Percentiles rank a stretch among this genome's conserved stretches.
phyloP scores from a whole-genome alignment of 2,329 filamentous ascomycete species.

The Ceratocystis alfenasii region DNA sequence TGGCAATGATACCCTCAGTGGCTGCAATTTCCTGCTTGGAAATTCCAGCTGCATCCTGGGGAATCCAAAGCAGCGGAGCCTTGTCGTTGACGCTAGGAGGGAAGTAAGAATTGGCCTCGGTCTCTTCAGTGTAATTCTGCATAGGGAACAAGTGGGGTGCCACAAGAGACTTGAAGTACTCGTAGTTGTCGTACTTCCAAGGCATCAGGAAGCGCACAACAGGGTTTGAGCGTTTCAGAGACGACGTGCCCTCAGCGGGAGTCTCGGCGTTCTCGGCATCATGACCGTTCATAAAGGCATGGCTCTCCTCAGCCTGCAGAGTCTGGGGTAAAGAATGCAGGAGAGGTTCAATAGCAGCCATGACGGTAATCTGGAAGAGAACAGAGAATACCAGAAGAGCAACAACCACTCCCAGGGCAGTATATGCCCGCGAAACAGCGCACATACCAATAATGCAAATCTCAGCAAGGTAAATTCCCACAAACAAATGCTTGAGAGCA shows the following conservation, averaged over 20 bases:
- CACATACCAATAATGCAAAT: slow-evolving; percentile 75
- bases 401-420: slow-evolving; percentile 63
- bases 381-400: slow-evolving; percentile 63
- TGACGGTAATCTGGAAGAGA: slow-evolving; percentile 63
- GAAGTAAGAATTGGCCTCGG: slow-evolving; percentile 57
- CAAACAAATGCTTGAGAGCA: slow-evolving; percentile 74
- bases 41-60: slow-evolving; percentile 60
- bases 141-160: slow-evolving; percentile 40
- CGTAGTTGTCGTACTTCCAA: slow-evolving; percentile 62
- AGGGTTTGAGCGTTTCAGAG: slow-evolving; percentile 13
- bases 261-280: slow-evolving; percentile 24
- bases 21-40: slow-evolving; percentile 66
- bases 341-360: slow-evolving; percentile 57
- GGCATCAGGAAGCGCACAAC: slow-evolving; percentile 46
- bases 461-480: slow-evolving; percentile 69
- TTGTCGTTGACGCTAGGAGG: slow-evolving; percentile 55
- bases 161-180: slow-evolving; percentile 55
- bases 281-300: slow-evolving; percentile 31
- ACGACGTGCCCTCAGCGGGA: slow-evolving; percentile 23
- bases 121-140: slow-evolving; percentile 32
- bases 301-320: slow-evolving; percentile 33
- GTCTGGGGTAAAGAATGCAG: slow-evolving; percentile 60
- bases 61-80: slow-evolving; percentile 71
- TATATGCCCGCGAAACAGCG: slow-evolving; percentile 51
- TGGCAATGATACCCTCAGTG: slow-evolving; percentile 57